Conservation (phyloP, 129 eudicot genomes). For the Silybum marianum region DNA sequence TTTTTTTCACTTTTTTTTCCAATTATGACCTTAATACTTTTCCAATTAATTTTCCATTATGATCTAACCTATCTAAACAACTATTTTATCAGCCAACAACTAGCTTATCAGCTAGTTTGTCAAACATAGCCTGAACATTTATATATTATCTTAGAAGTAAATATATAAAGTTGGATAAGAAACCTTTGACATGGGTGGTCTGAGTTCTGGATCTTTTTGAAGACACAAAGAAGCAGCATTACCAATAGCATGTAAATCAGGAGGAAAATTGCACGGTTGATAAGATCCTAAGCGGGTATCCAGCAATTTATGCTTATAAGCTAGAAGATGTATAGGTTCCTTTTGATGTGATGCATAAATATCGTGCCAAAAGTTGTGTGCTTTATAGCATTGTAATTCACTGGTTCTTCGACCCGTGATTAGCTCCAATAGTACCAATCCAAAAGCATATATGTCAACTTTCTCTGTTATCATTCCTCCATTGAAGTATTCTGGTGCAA, state of each 20-base stretch:
- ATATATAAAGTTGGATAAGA: not conserved
- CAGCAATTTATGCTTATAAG: constrained; percentile 51
- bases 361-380: constrained; percentile 45
- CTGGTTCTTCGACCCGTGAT: constrained; percentile 66
- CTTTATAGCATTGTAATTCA: constrained; percentile 47
- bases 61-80: not conserved
- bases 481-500: constrained; percentile 83
- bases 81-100: not conserved
- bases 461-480: constrained; percentile 76
- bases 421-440: constrained; percentile 78
- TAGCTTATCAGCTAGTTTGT: not conserved
- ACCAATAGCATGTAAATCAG: constrained; percentile 72
- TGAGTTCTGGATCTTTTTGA: constrained; percentile 63
- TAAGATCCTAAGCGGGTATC: constrained; percentile 55
- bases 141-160: not conserved
- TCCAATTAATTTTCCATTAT: too few relatives aligned
- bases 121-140: not conserved
- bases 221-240: constrained; percentile 87
- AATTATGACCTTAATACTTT: not conserved
- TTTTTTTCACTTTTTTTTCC: too few relatives aligned
- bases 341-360: constrained; percentile 41
- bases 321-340: constrained; percentile 48
- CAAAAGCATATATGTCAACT: constrained; percentile 89
- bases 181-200: constrained; percentile 99
- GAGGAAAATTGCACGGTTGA: constrained; percentile 52